Evolutionary conservation across 1,139 yeast species (phyloP).

Genomic region (Yamadazyma blattariae): DNA sequence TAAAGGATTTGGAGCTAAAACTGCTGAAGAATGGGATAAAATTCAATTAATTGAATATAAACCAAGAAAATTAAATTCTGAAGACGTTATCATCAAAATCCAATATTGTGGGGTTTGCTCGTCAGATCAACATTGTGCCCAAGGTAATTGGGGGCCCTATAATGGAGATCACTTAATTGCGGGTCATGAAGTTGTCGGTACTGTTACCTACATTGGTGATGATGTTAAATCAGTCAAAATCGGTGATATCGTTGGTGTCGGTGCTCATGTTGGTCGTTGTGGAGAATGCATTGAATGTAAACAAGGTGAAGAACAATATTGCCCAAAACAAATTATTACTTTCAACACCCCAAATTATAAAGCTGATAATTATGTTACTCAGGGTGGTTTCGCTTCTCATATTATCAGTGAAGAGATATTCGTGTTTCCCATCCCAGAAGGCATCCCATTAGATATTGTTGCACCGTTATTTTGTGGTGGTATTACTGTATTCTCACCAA

Average conservation of each 20-base stretch:
- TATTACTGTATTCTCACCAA: constrained; percentile 58
- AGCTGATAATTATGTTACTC: constrained; percentile 37
- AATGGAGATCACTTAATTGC: constrained; percentile 35
- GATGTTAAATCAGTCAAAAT: constrained; percentile 44
- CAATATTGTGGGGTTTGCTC: constrained; percentile 63
- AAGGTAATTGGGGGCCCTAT: constrained; percentile 44
- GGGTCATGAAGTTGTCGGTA: constrained; percentile 56
- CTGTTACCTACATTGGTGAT: constrained; percentile 45
- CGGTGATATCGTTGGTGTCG: constrained; percentile 65
- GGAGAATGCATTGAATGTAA: constrained; percentile 46
- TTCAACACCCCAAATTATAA: constrained; percentile 39
- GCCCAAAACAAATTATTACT: constrained; percentile 41
- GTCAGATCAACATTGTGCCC: constrained; percentile 48
- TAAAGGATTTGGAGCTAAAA: constrained; percentile 37
- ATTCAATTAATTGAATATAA: constrained; percentile 38
- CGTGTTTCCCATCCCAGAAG: constrained; percentile 58
- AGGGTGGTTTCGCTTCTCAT: constrained; percentile 65
- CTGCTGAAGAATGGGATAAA: constrained; percentile 35
- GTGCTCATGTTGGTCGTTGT: constrained; percentile 54
- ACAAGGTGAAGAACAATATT: constrained; percentile 48
- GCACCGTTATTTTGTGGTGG: constrained; percentile 73
- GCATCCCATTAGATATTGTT: constrained; percentile 41
- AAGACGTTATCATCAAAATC: constrained; percentile 46
- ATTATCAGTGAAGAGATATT: constrained; percentile 52
- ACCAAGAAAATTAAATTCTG: constrained; percentile 33